Evolutionary conservation across 345 rosid genomes (phyloP).

Genomic region (Erysimum cheiranthoides): DNA sequence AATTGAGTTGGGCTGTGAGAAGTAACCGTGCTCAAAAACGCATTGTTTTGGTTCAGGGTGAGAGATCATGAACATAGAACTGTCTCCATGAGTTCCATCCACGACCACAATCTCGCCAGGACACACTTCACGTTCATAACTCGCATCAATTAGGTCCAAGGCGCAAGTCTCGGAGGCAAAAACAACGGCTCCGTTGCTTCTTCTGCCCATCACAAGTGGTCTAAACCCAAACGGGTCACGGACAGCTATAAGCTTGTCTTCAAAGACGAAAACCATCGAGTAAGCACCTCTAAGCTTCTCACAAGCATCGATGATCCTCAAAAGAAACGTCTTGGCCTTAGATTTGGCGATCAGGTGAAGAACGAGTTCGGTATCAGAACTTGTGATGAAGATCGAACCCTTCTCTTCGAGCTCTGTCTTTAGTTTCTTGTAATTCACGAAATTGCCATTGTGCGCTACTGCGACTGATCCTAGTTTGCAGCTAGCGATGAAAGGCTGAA

Average conservation of each 20-base stretch:
- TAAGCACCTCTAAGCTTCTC: slow-evolving; percentile 82
- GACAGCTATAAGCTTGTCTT: slow-evolving; percentile 81
- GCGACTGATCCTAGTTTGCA: slow-evolving; percentile 77
- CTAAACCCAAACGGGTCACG: slow-evolving; percentile 84
- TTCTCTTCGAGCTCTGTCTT: slow-evolving; percentile 69
- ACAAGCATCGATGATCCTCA: slow-evolving; percentile 83
- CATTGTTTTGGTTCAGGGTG: slow-evolving; percentile 86
- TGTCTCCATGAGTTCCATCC: slow-evolving; percentile 66
- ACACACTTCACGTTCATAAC: slow-evolving; percentile 78
- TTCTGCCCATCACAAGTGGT: slow-evolving; percentile 86
- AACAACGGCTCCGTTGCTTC: slow-evolving; percentile 82
- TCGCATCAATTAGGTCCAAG: slow-evolving; percentile 85
- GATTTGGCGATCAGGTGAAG: slow-evolving; percentile 89
- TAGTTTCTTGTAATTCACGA: slow-evolving; percentile 68
- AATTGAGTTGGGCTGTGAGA: slow-evolving; percentile 71
- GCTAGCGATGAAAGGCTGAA: slow-evolving; percentile 92
- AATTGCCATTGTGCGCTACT: slow-evolving; percentile 87
- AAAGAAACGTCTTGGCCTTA: slow-evolving; percentile 75
- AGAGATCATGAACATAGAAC: slow-evolving; percentile 65
- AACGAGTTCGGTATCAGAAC: slow-evolving; percentile 88
- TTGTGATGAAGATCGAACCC: slow-evolving; percentile 79
- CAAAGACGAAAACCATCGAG: slow-evolving; percentile 80
- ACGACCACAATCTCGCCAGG: slow-evolving; percentile 89
- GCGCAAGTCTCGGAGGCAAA: slow-evolving; percentile 96
- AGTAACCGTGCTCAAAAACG: slow-evolving; percentile 88